Evolutionary conservation across 345 rosid genomes (phyloP).

Genomic region (Lepidium sativum): DNA sequence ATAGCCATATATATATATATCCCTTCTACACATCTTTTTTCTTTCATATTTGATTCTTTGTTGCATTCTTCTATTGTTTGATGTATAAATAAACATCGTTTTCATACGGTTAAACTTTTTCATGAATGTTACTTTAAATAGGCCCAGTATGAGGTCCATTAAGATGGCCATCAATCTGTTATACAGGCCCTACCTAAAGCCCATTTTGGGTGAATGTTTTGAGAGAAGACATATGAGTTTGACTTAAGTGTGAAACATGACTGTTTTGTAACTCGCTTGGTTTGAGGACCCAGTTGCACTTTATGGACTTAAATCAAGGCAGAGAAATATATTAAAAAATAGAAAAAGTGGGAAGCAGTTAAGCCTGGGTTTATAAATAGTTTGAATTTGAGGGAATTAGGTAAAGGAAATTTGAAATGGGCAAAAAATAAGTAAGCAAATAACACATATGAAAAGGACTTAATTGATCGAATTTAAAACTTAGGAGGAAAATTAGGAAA

Average conservation of each 20-base stretch:
- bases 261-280: too few relatives aligned
- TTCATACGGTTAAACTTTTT: not conserved
- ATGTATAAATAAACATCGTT: constrained; percentile 10
- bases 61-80: constrained; percentile 10
- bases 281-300: too few relatives aligned
- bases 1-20: not conserved
- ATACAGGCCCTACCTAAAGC: not conserved
- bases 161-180: not conserved
- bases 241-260: too few relatives aligned
- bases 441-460: not conserved
- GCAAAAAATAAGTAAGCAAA: not conserved
- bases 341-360: not conserved
- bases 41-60: constrained; percentile 4
- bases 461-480: not conserved
- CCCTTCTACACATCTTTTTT: not conserved
- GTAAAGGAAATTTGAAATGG: not conserved
- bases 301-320: too few relatives aligned
- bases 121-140: not conserved
- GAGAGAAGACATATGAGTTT: too few relatives aligned
- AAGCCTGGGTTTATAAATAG: not conserved
- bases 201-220: not conserved
- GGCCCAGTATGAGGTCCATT: not conserved
- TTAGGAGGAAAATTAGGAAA: not conserved
- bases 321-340: too few relatives aligned
- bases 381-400: not conserved